Base-by-base conservation (phyloP, 768 basidiomycete species). In the Agaricus bisporus region DNA sequence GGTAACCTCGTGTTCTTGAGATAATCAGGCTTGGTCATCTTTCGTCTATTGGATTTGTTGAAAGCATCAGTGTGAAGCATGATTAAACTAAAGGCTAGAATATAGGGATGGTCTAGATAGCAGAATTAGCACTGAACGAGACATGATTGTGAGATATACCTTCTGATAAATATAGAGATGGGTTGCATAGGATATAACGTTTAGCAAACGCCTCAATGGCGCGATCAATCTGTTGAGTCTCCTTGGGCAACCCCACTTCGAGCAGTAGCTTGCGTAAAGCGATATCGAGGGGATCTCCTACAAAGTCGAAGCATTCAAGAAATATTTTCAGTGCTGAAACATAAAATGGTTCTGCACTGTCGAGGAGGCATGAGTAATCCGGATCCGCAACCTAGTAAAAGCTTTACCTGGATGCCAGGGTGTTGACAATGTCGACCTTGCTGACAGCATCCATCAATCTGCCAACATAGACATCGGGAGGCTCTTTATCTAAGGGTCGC, bases 31-130 rank as follows among this genome's bases (percentile, higher is more conserved):
- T 95, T 98, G 36, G 87, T 83, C 97, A 99, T 99, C 72, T 98
- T 98, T 49, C 84, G 86, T 71, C 89, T 98, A 71, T 98, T 98
- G 58, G 91, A 91, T 69, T 88, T 91, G 71, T 99, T 99, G 77
- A 98, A 98, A 5, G 88, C 91, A 64, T 99, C 97, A 15, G 97
- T 99, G 65, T 98, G 95, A 47, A 98, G 75, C 95, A 99, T 98
- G 61, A 98, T 97, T 64, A 98, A 74, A 61, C 95, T 98, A 72
- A 98, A 98, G 11, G 95, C 93, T 44, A 98, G 75, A 48, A 98
- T 89, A 69, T 98, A 98, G 10, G 95, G 89, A 61, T 95, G 86
- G 63, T 97, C 94, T 95, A 57, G 32, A 41, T 42, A 26, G 38
- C 38, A 39, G 38, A 15, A 1, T 39, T 53, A 45, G 42, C 43